These are phyloP conservation scores for Herpetomonas muscarum DNA, from an alignment of 208 protist genomes.

Conservation along the genomic window DNA sequence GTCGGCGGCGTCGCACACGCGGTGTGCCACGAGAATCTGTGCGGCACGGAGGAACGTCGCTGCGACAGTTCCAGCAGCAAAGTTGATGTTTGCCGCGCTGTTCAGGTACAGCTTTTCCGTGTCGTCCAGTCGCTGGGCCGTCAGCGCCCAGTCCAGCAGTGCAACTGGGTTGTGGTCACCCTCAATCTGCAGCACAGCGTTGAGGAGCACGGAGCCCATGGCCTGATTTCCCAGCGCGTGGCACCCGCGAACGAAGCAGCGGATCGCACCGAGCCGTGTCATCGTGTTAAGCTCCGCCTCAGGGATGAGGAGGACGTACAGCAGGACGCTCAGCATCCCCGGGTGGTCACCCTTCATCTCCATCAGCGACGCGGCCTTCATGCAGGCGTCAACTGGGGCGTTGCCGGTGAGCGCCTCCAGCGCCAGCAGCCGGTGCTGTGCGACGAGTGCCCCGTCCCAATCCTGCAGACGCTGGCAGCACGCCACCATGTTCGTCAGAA, in stretches of 20 bases:
- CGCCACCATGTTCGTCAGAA: conserved; percentile 57
- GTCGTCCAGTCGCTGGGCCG: conserved; percentile 17
- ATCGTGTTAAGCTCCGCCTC: conserved; percentile 41
- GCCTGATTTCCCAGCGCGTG: conserved; percentile 49
- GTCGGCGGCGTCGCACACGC: conserved; percentile 27
- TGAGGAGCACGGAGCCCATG: conserved; percentile 49
- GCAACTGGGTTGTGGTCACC: conserved; percentile 33
- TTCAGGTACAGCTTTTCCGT: conserved; percentile 28
- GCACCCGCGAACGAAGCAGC: conserved; percentile 52
- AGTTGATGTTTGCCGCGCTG: conserved; percentile 22
- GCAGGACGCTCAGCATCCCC: conserved; percentile 52
- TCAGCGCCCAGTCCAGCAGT: conserved; percentile 33
- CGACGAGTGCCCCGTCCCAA: conserved; percentile 37
- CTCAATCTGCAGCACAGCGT: conserved; percentile 40
- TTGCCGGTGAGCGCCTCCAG: conserved; percentile 45
- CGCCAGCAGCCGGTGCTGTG: conserved; percentile 48
- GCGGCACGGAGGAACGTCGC: conserved; percentile 36
- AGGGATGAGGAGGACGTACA: conserved; percentile 60
- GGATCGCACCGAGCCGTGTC: conserved; percentile 39
- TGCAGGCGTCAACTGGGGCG: conserved; percentile 33
- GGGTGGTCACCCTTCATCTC: conserved; percentile 31
- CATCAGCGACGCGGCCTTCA: conserved; percentile 51
- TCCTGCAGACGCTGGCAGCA: conserved; percentile 58
- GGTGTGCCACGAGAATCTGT: conserved; percentile 32
- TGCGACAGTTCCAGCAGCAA: conserved; percentile 19